Percentiles rank a stretch among this genome's conserved stretches.
Conservation (phyloP, 495 filamentous ascomycete genomes). For the Hypoxylon fuscum region DNA sequence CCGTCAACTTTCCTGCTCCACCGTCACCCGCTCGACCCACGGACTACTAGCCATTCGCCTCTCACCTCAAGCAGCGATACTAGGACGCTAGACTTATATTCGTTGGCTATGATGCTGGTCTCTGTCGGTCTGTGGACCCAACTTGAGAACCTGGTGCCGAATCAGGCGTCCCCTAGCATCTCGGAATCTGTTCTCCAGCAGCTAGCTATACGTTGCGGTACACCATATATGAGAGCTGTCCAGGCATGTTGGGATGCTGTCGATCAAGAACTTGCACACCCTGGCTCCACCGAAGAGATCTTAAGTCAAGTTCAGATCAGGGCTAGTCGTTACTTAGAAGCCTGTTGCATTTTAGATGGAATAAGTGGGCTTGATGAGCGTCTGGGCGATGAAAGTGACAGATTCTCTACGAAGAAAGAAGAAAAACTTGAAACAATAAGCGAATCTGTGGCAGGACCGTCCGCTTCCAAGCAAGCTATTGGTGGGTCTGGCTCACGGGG, state of each 20-base stretch:
- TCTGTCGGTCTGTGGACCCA: conserved; percentile 92
- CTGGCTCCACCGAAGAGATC: conserved; percentile 51
- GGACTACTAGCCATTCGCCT: conserved; percentile 62
- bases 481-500: conserved; percentile 1
- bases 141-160: conserved; percentile 66
- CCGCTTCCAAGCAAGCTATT: background rate
- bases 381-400: conserved; percentile 48
- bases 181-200: conserved; percentile 63
- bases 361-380: conserved; percentile 59
- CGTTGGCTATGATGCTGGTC: conserved; percentile 81
- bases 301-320: conserved; percentile 53
- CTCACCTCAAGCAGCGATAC: conserved; percentile 55
- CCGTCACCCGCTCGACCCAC: conserved; percentile 78
- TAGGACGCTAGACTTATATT: conserved; percentile 82
- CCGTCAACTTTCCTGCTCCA: conserved; percentile 65
- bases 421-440: conserved; percentile 1
- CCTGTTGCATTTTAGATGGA: conserved; percentile 61
- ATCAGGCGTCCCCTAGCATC: conserved; percentile 44
- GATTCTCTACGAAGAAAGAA: conserved; percentile 20
- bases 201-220: conserved; percentile 76
- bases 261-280: conserved; percentile 66
- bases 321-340: conserved; percentile 57
- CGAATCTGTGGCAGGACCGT: conserved; percentile 27
- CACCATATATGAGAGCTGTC: conserved; percentile 80
- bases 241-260: conserved; percentile 81